phyloP scores from a whole-genome alignment of 441 rosid species.

The Raphanus hybrid region DNA sequence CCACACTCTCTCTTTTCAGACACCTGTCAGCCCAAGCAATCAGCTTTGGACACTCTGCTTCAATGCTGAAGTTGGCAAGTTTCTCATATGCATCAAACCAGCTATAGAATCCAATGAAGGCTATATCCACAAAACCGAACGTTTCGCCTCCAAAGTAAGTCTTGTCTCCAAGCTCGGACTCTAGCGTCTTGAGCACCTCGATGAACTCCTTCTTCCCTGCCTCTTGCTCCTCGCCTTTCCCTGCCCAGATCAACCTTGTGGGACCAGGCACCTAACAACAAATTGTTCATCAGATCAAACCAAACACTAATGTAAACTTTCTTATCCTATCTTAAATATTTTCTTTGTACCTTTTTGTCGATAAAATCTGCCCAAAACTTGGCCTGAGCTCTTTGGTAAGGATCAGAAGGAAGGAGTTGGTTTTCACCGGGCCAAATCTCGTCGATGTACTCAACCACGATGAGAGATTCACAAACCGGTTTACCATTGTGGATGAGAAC shows the following conservation, averaged over 20 bases:
- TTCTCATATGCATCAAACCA: not conserved
- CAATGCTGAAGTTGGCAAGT: not conserved
- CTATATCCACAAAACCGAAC: constrained; percentile 1
- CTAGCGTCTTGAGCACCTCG: constrained; percentile 31
- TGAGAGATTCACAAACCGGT: constrained; percentile 12
- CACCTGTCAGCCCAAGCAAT: constrained; percentile 11
- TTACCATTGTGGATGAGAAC: constrained; percentile 13
- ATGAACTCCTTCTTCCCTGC: constrained; percentile 28
- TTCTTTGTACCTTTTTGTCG: constrained; percentile 2
- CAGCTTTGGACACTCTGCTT: constrained; percentile 2
- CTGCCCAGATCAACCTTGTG: constrained; percentile 33
- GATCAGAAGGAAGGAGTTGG: not conserved
- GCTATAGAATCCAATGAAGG: not conserved
- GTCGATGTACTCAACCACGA: constrained; percentile 6
- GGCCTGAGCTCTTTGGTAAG: constrained; percentile 10
- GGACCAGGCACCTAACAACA: constrained; percentile 30
- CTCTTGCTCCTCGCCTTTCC: constrained; percentile 26
- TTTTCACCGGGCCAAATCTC: not conserved
- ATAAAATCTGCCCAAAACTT: constrained; percentile 1
- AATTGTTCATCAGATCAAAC: not conserved
- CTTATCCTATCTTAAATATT: too few species aligned
- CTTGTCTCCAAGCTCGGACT: constrained; percentile 35
- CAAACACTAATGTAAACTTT: not conserved
- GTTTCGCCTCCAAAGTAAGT: constrained; percentile 25
- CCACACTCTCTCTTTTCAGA: constrained; percentile 3